Evolutionary conservation across 495 filamentous ascomycete species (phyloP).

Genomic region (Penicillium fimorum): DNA sequence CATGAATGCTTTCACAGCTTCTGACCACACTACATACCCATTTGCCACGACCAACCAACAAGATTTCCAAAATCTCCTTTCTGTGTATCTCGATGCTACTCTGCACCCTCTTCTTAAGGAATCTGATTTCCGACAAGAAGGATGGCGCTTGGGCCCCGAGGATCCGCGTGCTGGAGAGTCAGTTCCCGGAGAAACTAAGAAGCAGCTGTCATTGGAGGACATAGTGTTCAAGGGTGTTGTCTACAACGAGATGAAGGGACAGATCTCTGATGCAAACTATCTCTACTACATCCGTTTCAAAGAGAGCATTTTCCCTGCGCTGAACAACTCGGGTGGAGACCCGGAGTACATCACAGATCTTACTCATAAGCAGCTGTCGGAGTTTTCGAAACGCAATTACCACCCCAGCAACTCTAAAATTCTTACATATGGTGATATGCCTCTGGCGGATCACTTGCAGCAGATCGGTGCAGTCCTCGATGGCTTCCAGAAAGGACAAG

Average conservation of each 20-base stretch:
- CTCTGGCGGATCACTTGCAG: conserved; percentile 71
- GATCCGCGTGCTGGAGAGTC: conserved; percentile 61
- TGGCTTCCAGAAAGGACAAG: conserved; percentile 63
- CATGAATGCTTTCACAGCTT: conserved; percentile 97
- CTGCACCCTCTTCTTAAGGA: conserved; percentile 82
- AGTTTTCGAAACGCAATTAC: conserved; percentile 88
- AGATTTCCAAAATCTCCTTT: conserved; percentile 93
- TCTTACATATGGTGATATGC: conserved; percentile 94
- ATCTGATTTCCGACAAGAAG: conserved; percentile 93
- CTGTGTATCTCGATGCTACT: conserved; percentile 94
- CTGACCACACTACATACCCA: conserved; percentile 96
- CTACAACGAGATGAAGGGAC: conserved; percentile 99
- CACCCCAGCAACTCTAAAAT: conserved; percentile 96
- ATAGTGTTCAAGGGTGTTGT: conserved; percentile 98
- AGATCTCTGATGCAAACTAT: conserved; percentile 96
- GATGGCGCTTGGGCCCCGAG: conserved; percentile 92
- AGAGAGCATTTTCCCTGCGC: conserved; percentile 86
- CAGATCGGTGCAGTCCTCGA: conserved; percentile 72
- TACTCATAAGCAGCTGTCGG: conserved; percentile 78
- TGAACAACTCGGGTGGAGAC: conserved; percentile 96
- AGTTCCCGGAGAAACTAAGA: conserved; percentile 38
- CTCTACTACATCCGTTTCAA: conserved; percentile 92
- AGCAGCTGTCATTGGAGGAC: conserved; percentile 34
- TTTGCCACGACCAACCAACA: conserved; percentile 97
- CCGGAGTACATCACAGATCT: conserved; percentile 94